These are phyloP conservation scores for Cnidoscolus chayamansa DNA, from an alignment of 441 rosid species.

Conservation along the genomic window DNA sequence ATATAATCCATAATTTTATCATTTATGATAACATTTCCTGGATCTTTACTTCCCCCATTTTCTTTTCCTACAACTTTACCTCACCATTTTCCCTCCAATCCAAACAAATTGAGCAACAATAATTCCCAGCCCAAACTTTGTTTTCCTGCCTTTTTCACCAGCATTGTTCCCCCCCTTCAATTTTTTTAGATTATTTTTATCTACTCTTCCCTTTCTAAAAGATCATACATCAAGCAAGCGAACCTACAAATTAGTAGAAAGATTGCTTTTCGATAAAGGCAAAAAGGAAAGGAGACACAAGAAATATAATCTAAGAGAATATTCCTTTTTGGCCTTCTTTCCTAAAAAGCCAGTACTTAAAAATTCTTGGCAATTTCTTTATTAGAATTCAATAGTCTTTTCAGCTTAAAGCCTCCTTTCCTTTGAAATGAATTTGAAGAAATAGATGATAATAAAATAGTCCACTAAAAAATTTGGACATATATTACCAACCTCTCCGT, in stretches of 20 bases:
- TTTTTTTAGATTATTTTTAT: too few species aligned
- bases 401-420: background rate
- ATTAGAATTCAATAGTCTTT: background rate
- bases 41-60: background rate
- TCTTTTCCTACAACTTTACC: too few species aligned
- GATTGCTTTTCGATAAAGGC: background rate
- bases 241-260: background rate
- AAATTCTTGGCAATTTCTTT: background rate
- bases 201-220: background rate
- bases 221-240: background rate
- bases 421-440: too few species aligned
- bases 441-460: background rate
- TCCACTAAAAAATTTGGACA: background rate
- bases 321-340: background rate
- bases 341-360: background rate
- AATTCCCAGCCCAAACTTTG: background rate
- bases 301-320: background rate
- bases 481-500: slow-evolving; percentile 53
- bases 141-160: background rate
- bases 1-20: background rate
- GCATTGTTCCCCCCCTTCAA: too few species aligned
- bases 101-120: background rate
- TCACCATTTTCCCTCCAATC: background rate
- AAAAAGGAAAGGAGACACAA: background rate
- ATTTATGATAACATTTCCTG: background rate